Conservation (phyloP, 306 rosid species). For the Begonia masoniana region DNA sequence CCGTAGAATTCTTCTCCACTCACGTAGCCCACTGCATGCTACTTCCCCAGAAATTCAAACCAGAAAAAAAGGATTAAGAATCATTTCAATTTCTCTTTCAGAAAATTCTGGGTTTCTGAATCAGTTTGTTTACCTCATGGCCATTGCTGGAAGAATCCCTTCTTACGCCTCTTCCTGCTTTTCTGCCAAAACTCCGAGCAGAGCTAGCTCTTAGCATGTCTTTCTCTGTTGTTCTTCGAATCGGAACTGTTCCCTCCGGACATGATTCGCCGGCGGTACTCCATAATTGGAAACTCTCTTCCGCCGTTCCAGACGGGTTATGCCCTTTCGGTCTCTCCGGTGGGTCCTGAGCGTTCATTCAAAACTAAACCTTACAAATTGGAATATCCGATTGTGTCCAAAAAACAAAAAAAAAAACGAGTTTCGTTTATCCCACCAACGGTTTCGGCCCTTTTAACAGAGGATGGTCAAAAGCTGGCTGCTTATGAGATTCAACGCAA, state of each 20-base stretch:
- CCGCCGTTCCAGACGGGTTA: background rate
- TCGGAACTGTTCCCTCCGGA: constrained; percentile 15
- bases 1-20: constrained; percentile 43
- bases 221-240: constrained; percentile 12
- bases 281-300: constrained; percentile 11
- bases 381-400: too few species aligned
- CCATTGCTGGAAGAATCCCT: constrained; percentile 10
- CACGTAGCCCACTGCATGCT: constrained; percentile 18
- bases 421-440: constrained; percentile 3
- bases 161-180: too few species aligned
- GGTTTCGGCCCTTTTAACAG: constrained; percentile 34
- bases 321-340: constrained; percentile 14
- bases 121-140: constrained; percentile 10
- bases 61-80: background rate
- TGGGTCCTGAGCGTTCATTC: constrained; percentile 5
- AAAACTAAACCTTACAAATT: background rate
- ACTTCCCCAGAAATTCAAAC: background rate
- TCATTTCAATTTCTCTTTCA: background rate
- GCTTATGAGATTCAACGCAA: constrained; percentile 63
- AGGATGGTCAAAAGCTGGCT: constrained; percentile 98
- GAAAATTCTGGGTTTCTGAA: background rate
- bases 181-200: constrained; percentile 8
- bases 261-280: constrained; percentile 9
- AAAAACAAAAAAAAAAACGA: background rate
- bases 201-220: constrained; percentile 12